Base-by-base conservation (phyloP, 148 eudicot genomes). In the Vaccinium corymbosum region DNA sequence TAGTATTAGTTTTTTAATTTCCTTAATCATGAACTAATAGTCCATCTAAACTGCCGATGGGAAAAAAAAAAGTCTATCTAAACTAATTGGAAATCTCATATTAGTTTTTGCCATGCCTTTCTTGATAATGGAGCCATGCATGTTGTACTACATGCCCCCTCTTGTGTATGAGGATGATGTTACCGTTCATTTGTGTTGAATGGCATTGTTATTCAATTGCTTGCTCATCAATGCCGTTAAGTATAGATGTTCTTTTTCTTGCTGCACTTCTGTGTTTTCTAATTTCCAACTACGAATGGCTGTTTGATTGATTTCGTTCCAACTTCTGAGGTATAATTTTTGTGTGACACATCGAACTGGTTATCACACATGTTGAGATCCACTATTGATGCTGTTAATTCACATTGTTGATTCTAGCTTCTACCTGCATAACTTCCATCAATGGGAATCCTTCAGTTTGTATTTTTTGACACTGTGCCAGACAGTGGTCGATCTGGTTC, bases 211-310 rank as follows among this genome's bases (percentile, higher is more conserved):
- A 22, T 25, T 50, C 59, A 51, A 77, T 77, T 77, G 38, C 61
- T 77, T 77, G 80, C 25, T 77, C 61, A 77, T n/a, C 59, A 51
- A 25, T 77, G 80, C 38, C 22, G 38, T 25, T 51, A 13, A 51
- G 27, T 77, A 11, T 22, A 77, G 20, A 22, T 76, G 53, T 20
- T 49, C 38, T 22, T 70, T 70, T 16, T 76, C 55, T 79, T 25
- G 50, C 50, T 79, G 68, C 68, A 19, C 16, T 79, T 8, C 20
- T 71, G 17, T 6, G 8, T 4, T 27, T 79, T 29, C 19, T 46
- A 42, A 42, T 42, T 42, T 4, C 52, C 16, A 32, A 59, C 22
- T 32, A 52, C 25, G 9, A 29, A 82, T 13, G 38, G 7, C 16
- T 10, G 22, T 50, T 66, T 49, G 17, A 20, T 22, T n/a, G 79